Base-by-base conservation (phyloP, 306 rosid genomes). In the Gleditsia sinensis region DNA sequence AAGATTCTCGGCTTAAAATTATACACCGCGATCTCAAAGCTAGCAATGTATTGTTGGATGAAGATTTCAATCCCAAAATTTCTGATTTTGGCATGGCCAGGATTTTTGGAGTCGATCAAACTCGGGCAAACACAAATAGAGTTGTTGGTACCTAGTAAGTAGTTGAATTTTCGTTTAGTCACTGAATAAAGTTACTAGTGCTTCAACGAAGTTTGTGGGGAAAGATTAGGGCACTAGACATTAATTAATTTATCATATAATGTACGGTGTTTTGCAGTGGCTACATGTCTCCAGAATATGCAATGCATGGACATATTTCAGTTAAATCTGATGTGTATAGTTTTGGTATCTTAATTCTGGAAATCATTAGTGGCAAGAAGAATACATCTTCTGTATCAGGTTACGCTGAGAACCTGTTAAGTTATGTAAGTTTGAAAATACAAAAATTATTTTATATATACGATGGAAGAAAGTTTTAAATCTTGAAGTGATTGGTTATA, bases 401-500 rank as follows among this genome's bases (percentile, higher is more conserved):
- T 0, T 1, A 5, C 6, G 63, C 46, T 0, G 56, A 34, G 16
- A 50, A 76, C 56, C 59, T 75, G 3, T 17, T 34, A 3, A 70
- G 46, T 63, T 62, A 75, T 32, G 81, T 81, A 28, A 75, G 77
- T 69, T 0, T 28, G 62, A 11, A 37, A 13, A n/a, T n/a, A n/a
- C n/a, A n/a, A n/a, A n/a, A n/a, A n/a, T n/a, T n/a, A n/a, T n/a
- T n/a, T n/a, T n/a, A n/a, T n/a, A n/a, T n/a, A n/a, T 48, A 48
- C 1, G 17, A 48, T 48, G 23, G 9, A 3, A 10, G 28, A 4
- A 62, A 34, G 6, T 5, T 36, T 0, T 7, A 0, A 62, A 8
- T n/a, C 49, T 7, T 34, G 3, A 19, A 1, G 2, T 3, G 24
- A 9, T 9, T 20, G 10, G 6, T 33, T 11, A 63, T n/a, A 19